phyloP scores from a whole-genome alignment of 2,329 filamentous ascomycete species.

The Botrytis galanthina region DNA sequence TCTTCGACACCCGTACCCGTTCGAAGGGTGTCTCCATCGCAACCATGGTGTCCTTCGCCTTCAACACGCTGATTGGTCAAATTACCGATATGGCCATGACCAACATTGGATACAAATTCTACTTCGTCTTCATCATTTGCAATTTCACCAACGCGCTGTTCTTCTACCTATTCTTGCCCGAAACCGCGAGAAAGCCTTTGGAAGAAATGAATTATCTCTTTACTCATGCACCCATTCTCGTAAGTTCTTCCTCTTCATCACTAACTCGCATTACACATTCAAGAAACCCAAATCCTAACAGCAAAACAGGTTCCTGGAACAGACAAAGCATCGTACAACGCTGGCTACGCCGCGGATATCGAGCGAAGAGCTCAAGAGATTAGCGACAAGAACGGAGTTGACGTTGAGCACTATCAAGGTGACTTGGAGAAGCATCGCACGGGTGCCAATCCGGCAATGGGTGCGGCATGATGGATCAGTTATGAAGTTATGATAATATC shows the following conservation, averaged over 20 bases:
- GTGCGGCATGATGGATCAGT: background rate
- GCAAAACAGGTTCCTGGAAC: slow-evolving; percentile 48
- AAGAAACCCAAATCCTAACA: background rate
- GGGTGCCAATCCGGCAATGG: background rate
- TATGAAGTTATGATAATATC: background rate
- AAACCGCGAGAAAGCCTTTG: slow-evolving; percentile 61
- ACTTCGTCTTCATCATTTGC: slow-evolving; percentile 61
- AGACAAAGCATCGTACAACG: slow-evolving; percentile 51
- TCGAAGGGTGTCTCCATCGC: slow-evolving; percentile 73
- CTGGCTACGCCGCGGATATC: slow-evolving; percentile 50
- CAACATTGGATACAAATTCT: slow-evolving; percentile 48
- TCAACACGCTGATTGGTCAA: slow-evolving; percentile 74
- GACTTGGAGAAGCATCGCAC: background rate
- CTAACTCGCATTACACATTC: background rate
- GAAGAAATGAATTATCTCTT: slow-evolving; percentile 48
- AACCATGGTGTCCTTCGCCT: slow-evolving; percentile 70
- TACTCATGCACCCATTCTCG: slow-evolving; percentile 55
- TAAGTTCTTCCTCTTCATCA: background rate
- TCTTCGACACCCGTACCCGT: slow-evolving; percentile 74
- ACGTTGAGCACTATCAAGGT: background rate
- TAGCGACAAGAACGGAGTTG: slow-evolving; percentile 47
- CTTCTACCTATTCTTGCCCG: slow-evolving; percentile 66
- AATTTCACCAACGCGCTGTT: slow-evolving; percentile 67
- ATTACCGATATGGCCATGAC: slow-evolving; percentile 57
- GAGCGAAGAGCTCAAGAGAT: slow-evolving; percentile 58